Evolutionary conservation across 768 basidiomycete genomes (phyloP).

Genomic region (Naganishia onofrii): DNA sequence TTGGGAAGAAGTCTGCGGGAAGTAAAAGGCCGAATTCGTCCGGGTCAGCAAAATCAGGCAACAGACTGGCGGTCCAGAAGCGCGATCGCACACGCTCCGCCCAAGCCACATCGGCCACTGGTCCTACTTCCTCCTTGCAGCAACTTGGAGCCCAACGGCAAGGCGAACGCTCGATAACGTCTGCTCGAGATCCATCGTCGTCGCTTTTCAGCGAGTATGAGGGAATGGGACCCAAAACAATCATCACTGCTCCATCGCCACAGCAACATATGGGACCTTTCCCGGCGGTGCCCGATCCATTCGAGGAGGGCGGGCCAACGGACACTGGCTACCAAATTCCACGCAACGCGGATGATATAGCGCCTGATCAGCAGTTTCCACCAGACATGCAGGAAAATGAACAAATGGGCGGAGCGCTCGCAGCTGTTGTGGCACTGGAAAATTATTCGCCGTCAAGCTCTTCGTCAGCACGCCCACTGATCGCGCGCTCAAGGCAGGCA

Average conservation of each 20-base stretch:
- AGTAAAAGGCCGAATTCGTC: conserved; percentile 3
- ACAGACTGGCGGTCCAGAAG: not conserved
- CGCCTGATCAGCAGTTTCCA: conserved; percentile 12
- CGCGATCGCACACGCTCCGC: conserved; percentile 7
- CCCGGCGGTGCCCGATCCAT: conserved; percentile 1
- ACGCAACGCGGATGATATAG: not conserved
- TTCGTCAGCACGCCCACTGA: conserved; percentile 25
- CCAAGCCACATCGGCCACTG: not conserved
- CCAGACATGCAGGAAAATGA: not conserved
- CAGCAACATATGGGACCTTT: not conserved
- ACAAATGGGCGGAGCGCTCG: not conserved
- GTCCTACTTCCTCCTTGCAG: not conserved
- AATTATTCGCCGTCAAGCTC: conserved; percentile 27
- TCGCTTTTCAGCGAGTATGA: conserved; percentile 16
- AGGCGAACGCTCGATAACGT: not conserved
- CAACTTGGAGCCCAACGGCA: not conserved
- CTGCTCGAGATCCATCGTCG: not conserved
- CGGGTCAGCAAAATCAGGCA: not conserved
- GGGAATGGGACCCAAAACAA: conserved; percentile 18
- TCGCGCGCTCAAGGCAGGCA: not conserved
- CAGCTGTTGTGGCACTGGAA: not conserved
- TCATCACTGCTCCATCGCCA: conserved; percentile 25
- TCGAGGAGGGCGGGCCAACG: not conserved
- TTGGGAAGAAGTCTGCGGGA: conserved; percentile 14
- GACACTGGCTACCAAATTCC: not conserved